Evolutionary conservation across 805 yeast species (phyloP), one percentile per base, ranked within the genome.

Genomic region (Candida broadrunensis): DNA sequence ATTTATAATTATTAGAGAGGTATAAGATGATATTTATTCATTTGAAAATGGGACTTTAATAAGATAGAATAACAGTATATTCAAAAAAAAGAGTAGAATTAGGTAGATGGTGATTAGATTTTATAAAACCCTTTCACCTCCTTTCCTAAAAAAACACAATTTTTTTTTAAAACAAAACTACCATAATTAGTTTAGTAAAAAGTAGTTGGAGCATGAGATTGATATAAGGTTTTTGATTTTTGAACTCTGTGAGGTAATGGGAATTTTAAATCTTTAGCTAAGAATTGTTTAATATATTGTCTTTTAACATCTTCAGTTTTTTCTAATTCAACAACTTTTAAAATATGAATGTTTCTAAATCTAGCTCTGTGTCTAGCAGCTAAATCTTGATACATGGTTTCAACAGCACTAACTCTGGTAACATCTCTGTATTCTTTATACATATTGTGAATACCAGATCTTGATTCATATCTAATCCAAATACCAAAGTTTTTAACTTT

Each of bases 351-450:
- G 61, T 91, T 85, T 85, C 99, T 88, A 84, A 93, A 93, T 84
- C 99, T 89, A 70, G 99, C 93, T 85, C 99, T 89, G 95, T 93
- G 99, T 82, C 99, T 90, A 62, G 99, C 97, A 77, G 99, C 99
- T 86, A 93, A 86, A 78, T 93, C 99, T 76, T 86, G 90, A 93
- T 93, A 93, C 85, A 93, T 85, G 70, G 93, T 80, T 77, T 87
- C 96, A 70, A 93, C 97, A 61, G 98, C 99, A 74, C 88, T 96
- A 54, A 89, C 95, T 82, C 99, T 93, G 81, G 97, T 78, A 63
- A 91, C 95, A 66, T 91, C 99, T 79, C 99, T 89, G 93, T 88
- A 88, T 82, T 93, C 99, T 84, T 93, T 93, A 97, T 93, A 93
- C 97, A 93, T 93, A 95, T 93, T 93, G 95, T 93, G 99, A 68